phyloP scores from a whole-genome alignment of 2,329 filamentous ascomycete genomes.

The Pyricularia sp. region DNA sequence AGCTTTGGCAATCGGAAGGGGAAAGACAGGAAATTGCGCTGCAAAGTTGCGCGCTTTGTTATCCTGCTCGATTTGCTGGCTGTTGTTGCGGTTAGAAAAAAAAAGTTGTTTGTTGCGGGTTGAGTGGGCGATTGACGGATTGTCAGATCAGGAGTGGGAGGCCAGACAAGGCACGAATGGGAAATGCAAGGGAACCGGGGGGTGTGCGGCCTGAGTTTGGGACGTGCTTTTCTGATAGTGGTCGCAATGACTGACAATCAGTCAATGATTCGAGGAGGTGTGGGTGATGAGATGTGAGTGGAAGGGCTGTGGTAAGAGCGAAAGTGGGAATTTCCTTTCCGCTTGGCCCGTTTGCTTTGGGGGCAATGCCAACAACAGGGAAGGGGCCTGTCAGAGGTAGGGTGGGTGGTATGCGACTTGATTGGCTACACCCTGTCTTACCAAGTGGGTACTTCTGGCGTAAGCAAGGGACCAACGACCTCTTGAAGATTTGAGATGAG shows the following conservation, averaged over 20 bases:
- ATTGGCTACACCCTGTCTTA: background rate
- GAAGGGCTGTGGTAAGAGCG: background rate
- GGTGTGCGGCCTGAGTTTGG: constrained; percentile 1
- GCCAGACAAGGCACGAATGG: constrained; percentile 13
- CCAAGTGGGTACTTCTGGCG: background rate
- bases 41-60: background rate
- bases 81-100: constrained; percentile 4
- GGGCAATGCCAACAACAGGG: background rate
- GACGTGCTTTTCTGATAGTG: background rate
- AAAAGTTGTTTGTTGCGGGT: constrained; percentile 6
- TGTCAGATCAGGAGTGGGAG: constrained; percentile 11
- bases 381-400: background rate
- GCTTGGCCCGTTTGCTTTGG: background rate
- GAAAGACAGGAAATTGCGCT: background rate
- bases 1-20: background rate
- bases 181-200: constrained; percentile 17
- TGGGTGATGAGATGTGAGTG: background rate
- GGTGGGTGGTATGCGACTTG: background rate
- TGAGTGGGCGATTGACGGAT: constrained; percentile 6
- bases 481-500: background rate
- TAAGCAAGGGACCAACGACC: background rate
- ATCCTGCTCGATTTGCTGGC: background rate
- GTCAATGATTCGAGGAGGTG: background rate
- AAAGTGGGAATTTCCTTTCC: background rate
- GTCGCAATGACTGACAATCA: background rate